Base-by-base conservation (phyloP, 306 rosid genomes). In the Quercus mongolica region DNA sequence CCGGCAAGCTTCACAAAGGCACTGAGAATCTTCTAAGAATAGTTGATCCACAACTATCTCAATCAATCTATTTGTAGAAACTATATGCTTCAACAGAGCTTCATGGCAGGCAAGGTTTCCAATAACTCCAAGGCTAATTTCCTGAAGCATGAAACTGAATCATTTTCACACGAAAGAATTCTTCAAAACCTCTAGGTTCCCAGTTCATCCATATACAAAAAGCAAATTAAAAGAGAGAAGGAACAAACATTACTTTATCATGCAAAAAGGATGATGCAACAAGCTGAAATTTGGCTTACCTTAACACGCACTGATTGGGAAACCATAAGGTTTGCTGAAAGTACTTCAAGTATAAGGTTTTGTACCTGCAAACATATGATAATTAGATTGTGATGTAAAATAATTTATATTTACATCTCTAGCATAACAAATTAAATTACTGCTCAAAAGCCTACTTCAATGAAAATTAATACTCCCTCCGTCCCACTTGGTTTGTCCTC, bases 21-120 rank as follows among this genome's bases (percentile, higher is more conserved):
- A 90, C 79, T 85, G 99, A 81, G 94, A 87, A 71, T 92, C 98
- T 71, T 92, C 97, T 78, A 91, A 15, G 86, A 85, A 90, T 68
- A 95, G 77, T 78, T 89, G 96, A 62, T 81, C 86, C 71, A 91
- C 88, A 76, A 92, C 83, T 41, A 72, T 75, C 74, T 86, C 91
- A 71, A 86, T 75, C 80, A 95, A 79, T 83, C 92, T 92, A 65
- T 87, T 82, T 74, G 89, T 85, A 4, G 88, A 80, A 77, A 86
- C 81, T 76, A 95, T 71, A 59, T 21, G 85, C 80, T 86, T 84
- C 92, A 90, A 81, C 19, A 82, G 92, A 83, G 75, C 85, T 80
- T 92, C 92, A 57, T 95, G 97, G 84, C 97, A 95, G 57, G 97
- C 95, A 69, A 92, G 92, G 86, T 95, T 95, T 81, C 96, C 97